Evolutionary conservation across 768 basidiomycete species (phyloP), one percentile per base, ranked within the genome.

Genomic region (Vararia minispora): DNA sequence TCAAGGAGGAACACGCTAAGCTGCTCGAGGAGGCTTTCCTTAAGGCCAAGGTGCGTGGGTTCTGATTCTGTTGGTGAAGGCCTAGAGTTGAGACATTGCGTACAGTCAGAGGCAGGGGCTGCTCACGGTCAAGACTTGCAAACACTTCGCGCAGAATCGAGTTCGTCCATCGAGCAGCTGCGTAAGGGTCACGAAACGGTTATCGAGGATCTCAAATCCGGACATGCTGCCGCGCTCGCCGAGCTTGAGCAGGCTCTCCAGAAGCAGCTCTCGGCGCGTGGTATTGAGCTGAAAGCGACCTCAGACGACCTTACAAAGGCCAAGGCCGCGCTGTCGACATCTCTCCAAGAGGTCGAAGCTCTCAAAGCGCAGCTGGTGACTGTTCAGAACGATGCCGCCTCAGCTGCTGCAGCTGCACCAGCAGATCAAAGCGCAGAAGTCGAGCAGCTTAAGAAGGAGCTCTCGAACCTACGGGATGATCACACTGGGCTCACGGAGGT

Each of bases 231-330:
- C n/a, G 47, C 57, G 4, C 63, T 83, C 13, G 76, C 79, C 39
- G 67, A 66, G 13, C 68, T 81, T 48, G 61, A 72, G 28, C 64
- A 66, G 37, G 55, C 55, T 0, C 58, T 79, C 16, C 74, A 77
- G 58, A 86, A 86, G 61, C 69, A 71, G 50, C 67, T 83, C 35
- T 63, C 63, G 38, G 70, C 60, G 35, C 64, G 79, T 44, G 72
- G 62, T 40, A 61, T 88, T 22, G 84, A 89, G 47, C 70, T 90
- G 29, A 86, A 80, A 51, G 88, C 86, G 11, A 86, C 88, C 0
- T 75, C 79, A 51, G 86, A 90, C 44, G 86, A 89, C 54, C 74
- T 91, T 25, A 52, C 66, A 3, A 89, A 87, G 63, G 68, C 81
- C 5, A 89, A 90, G 56, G 53, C 70, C 1, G 59, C 71, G 18